Percentiles rank a stretch among this genome's conserved stretches.
Conservation (phyloP, 2,329 filamentous ascomycete genomes). For the Lachnellula hyalina region DNA sequence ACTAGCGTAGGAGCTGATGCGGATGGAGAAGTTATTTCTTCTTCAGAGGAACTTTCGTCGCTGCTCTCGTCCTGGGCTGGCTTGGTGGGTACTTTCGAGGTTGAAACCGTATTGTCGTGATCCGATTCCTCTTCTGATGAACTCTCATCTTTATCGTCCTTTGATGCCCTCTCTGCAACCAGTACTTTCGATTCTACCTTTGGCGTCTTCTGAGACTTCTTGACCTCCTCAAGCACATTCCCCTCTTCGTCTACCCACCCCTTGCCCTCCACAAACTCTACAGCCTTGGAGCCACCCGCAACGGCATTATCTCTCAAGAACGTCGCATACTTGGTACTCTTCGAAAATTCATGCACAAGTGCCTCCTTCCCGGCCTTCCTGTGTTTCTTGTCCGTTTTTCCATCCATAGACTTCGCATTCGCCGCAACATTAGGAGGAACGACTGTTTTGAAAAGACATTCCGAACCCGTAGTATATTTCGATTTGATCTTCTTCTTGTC, state of each 20-base stretch:
- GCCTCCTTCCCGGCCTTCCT: slow-evolving; percentile 56
- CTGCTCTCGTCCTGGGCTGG: slow-evolving; percentile 4
- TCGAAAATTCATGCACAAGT: slow-evolving; percentile 84
- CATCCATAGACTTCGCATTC: slow-evolving; percentile 33
- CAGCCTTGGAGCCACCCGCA: slow-evolving; percentile 40
- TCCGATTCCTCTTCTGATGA: slow-evolving; percentile 24
- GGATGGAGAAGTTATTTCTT: slow-evolving; percentile 2
- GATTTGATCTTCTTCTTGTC: slow-evolving; percentile 58
- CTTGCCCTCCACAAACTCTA: slow-evolving; percentile 73
- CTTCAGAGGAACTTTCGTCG: slow-evolving; percentile 23
- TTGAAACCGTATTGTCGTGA: neutral
- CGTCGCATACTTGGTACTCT: slow-evolving; percentile 73
- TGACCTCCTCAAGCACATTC: slow-evolving; percentile 59
- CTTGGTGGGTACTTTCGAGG: neutral
- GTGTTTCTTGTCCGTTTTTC: slow-evolving; percentile 49
- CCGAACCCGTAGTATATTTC: slow-evolving; percentile 73
- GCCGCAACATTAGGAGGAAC: slow-evolving; percentile 54
- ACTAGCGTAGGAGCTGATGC: neutral
- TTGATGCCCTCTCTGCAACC: slow-evolving; percentile 15
- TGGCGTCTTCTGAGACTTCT: slow-evolving; percentile 22
- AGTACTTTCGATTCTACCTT: slow-evolving; percentile 13
- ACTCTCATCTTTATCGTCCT: slow-evolving; percentile 17
- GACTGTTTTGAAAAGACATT: slow-evolving; percentile 80
- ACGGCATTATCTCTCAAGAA: slow-evolving; percentile 62
- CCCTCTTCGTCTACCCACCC: slow-evolving; percentile 84